Evolutionary conservation across 108 stramenopile species (phyloP).

Genomic region (Poteriospumella lacustris): DNA sequence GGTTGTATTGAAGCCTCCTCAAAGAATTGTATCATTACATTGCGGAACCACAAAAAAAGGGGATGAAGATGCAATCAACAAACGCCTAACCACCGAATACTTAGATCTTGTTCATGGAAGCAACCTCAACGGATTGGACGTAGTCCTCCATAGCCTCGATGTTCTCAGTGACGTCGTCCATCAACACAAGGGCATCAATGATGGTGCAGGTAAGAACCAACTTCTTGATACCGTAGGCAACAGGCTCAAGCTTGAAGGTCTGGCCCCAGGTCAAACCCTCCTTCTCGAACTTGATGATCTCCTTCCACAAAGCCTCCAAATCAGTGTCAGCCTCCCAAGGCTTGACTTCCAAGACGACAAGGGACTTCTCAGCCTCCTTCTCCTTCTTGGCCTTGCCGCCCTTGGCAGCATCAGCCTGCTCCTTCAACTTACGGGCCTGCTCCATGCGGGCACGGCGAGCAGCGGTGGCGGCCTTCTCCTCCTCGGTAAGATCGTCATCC

Average conservation of each 20-base stretch:
- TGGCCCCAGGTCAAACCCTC: conserved; percentile 55
- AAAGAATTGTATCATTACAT: too few relatives aligned
- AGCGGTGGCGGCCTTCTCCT: conserved; percentile 1
- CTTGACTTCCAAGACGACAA: conserved; percentile 57
- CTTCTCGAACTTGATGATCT: conserved; percentile 42
- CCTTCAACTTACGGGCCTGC: not conserved
- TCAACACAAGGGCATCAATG: conserved; percentile 44
- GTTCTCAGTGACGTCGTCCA: conserved; percentile 50
- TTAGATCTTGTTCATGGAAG: conserved; percentile 60
- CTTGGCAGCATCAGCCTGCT: conserved; percentile 8
- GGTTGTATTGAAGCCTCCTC: too few relatives aligned
- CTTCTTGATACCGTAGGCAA: conserved; percentile 61
- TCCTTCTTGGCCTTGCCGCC: conserved; percentile 16
- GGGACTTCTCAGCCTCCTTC: conserved; percentile 45
- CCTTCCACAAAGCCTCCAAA: conserved; percentile 51
- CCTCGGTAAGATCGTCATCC: conserved; percentile 17
- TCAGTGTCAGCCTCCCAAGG: conserved; percentile 56
- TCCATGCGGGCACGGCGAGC: conserved; percentile 10
- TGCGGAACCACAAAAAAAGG: too few relatives aligned
- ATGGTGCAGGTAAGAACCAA: conserved; percentile 53
- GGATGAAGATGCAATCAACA: too few relatives aligned
- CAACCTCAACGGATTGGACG: conserved; percentile 55
- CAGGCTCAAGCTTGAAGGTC: conserved; percentile 54
- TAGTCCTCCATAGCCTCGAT: conserved; percentile 57
- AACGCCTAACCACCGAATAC: too few relatives aligned